Percentiles rank a stretch among this genome's conserved stretches.
Evolutionary conservation across 73 alveolate species (phyloP).

Genomic region (Breviolum minutum): DNA sequence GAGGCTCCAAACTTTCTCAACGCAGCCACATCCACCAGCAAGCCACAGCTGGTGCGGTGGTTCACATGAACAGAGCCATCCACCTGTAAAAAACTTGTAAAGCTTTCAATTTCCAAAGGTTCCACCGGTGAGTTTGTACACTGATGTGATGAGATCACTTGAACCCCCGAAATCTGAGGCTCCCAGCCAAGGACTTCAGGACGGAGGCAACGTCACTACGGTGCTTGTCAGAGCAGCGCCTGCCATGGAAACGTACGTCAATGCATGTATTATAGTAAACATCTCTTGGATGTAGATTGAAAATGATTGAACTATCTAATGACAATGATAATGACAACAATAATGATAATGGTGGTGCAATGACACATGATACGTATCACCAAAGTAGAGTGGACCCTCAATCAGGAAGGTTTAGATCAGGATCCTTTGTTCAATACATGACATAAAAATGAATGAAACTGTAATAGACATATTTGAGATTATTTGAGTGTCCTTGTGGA

Average conservation of each 20-base stretch:
- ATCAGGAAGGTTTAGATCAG: too few species aligned
- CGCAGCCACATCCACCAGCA: slow-evolving; percentile 93
- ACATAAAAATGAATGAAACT: too few species aligned
- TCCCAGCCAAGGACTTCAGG: slow-evolving; percentile 65
- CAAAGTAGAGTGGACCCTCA: too few species aligned
- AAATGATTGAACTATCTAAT: too few species aligned
- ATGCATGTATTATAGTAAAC: too few species aligned
- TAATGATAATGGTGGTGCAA: too few species aligned
- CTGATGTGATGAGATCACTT: background rate
- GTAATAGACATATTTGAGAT: too few species aligned
- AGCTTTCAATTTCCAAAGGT: background rate
- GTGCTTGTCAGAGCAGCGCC: slow-evolving; percentile 95
- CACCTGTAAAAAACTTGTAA: background rate
- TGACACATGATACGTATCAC: too few species aligned
- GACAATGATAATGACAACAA: too few species aligned
- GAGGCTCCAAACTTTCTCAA: slow-evolving; percentile 52
- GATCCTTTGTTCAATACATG: too few species aligned
- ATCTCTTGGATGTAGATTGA: too few species aligned
- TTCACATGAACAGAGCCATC: slow-evolving; percentile 95
- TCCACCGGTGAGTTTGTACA: background rate
- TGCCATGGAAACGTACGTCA: background rate
- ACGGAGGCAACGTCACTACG: slow-evolving; percentile 95
- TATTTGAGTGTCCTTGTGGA: too few species aligned
- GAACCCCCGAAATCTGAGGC: background rate
- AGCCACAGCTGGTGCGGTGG: slow-evolving; percentile 94